Evolutionary conservation across 2,329 filamentous ascomycete genomes (phyloP), one percentile per base, ranked within the genome.

Genomic region (Nannizzia gypsea): DNA sequence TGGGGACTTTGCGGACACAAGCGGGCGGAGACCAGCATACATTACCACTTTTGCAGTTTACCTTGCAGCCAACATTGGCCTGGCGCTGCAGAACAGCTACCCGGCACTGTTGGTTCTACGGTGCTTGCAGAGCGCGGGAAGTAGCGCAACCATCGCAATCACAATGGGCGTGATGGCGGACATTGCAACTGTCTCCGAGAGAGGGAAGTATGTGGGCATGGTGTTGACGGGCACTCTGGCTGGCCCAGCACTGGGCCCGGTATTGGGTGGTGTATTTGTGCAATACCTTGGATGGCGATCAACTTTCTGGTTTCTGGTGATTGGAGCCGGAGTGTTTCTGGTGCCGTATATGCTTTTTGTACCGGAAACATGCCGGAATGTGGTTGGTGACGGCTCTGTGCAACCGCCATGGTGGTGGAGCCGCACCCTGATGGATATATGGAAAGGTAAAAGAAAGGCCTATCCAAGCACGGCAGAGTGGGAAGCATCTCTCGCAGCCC

Each of bases 121-220:
- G 0, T 83, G 81, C 72, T 61, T 86, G 2, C 85, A 88, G 66
- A 83, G 82, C 34, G 77, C 77, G 0, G 85, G 86, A 0, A 86
- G 82, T 68, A 85, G 83, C 65, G 84, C 84, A 0, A 87, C 86
- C 0, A 77, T 90, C n/a, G 85, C 88, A 0, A 76, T 93, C 0
- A 83, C 82, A 0, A 86, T 81, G 62, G 88, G 84, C 1, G 83
- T 90, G 1, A 81, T 91, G 13, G 84, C 86, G 0, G 89, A 93
- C 66, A 79, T 90, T 3, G 80, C 84, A 0, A 83, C 85, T 0
- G 83, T 81, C 52, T 79, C 81, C 0, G 86, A 92, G 69, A 77
- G 89, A 65, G 89, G 88, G 2, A 81, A 80, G 60, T 91, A 88
- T 67, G 85, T 91, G 75, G 87, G 83, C 57, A 80, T 84, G 62